Conservation (phyloP, 345 rosid genomes). For the Limnanthes douglasii region DNA sequence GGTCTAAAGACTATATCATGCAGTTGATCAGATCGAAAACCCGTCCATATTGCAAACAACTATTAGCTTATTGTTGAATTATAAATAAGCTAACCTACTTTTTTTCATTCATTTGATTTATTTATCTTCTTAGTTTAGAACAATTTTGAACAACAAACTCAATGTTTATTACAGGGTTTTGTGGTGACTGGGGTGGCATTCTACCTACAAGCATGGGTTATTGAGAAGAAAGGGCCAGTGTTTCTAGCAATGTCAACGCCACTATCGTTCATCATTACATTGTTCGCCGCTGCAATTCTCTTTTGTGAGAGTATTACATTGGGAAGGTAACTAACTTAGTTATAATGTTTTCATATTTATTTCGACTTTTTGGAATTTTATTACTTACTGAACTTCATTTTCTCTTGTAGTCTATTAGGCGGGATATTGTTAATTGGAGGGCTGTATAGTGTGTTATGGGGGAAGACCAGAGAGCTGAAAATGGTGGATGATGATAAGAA, state of each 20-base stretch:
- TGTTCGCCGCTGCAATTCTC: constrained; percentile 41
- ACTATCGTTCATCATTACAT: constrained; percentile 47
- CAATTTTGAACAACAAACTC: not conserved
- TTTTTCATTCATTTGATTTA: not conserved
- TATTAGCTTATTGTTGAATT: no score
- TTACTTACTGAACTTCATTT: not conserved
- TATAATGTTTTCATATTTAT: not conserved
- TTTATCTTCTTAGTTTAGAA: not conserved
- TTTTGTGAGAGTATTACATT: constrained; percentile 43
- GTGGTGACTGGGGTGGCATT: constrained; percentile 76
- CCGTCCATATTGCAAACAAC: no score
- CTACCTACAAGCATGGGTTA: constrained; percentile 84
- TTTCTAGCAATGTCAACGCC: constrained; percentile 89
- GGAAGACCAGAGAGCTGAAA: constrained; percentile 48
- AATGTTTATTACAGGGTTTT: constrained; percentile 38
- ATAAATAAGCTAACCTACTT: constrained; percentile 2
- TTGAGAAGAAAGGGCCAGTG: constrained; percentile 88
- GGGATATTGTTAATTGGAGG: constrained; percentile 58
- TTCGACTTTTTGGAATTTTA: not conserved
- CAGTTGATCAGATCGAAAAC: no score
- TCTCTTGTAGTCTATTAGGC: constrained; percentile 44
- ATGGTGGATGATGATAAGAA: constrained; percentile 2
- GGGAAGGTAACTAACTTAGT: constrained; percentile 41
- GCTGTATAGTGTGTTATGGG: constrained; percentile 79
- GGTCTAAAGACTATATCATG: no score